Evolutionary conservation across 257 asterid species (phyloP).

Genomic region (Fraxinus americana): DNA sequence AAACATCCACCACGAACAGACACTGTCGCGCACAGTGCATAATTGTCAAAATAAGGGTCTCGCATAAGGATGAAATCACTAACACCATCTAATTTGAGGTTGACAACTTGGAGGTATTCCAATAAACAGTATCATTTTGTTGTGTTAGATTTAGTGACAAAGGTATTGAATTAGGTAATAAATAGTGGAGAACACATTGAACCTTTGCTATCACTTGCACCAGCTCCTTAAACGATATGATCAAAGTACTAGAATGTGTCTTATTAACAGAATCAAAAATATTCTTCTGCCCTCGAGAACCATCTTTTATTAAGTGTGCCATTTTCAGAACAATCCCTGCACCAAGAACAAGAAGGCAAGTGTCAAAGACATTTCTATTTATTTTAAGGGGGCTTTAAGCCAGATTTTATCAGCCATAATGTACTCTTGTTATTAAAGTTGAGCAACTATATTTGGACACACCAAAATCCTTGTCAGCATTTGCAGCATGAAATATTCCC

Average conservation of each 20-base stretch:
- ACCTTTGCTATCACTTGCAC: slow-evolving; percentile 98
- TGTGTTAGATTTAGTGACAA: not conserved
- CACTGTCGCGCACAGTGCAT: slow-evolving; percentile 15
- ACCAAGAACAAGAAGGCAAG: slow-evolving; percentile 19
- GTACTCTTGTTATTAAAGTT: slow-evolving; percentile 11
- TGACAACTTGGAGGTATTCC: not conserved
- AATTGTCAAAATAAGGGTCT: slow-evolving; percentile 10
- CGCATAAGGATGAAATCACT: slow-evolving; percentile 5
- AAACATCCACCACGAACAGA: not conserved
- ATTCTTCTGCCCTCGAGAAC: slow-evolving; percentile 62
- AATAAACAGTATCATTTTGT: not conserved
- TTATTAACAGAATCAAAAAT: slow-evolving; percentile 49
- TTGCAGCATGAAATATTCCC: slow-evolving; percentile 83
- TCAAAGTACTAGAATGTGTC: slow-evolving; percentile 63
- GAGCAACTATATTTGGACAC: slow-evolving; percentile 23
- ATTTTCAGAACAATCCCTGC: slow-evolving; percentile 88
- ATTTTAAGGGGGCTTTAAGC: not conserved
- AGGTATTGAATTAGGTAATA: not conserved
- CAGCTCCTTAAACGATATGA: slow-evolving; percentile 77
- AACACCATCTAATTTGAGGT: not conserved
- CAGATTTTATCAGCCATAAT: not conserved
- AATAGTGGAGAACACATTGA: slow-evolving; percentile 4
- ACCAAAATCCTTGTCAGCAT: slow-evolving; percentile 87
- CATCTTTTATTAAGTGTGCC: slow-evolving; percentile 73
- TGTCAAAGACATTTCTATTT: not conserved